These are phyloP conservation scores for Trichoderma arundinaceum DNA, from an alignment of 2,329 filamentous ascomycete species.

Conservation along the genomic window DNA sequence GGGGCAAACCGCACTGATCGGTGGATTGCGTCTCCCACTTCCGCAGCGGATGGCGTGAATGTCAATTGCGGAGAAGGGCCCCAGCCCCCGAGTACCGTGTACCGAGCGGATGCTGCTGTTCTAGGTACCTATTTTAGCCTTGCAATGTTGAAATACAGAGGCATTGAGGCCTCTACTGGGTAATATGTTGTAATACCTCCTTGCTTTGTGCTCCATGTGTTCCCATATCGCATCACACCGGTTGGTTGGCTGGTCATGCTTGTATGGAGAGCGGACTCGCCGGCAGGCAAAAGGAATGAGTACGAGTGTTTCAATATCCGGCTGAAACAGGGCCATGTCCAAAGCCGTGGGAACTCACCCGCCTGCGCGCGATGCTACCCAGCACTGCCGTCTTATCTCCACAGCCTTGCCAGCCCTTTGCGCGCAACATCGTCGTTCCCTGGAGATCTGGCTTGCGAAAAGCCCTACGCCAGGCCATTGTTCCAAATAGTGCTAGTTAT, in stretches of 20 bases:
- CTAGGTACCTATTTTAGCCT: too few species aligned
- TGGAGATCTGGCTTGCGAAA: slow-evolving; percentile 1
- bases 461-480: background rate
- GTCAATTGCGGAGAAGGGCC: background rate
- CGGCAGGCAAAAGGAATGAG: background rate
- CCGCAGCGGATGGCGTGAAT: slow-evolving; percentile 9
- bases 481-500: too few species aligned
- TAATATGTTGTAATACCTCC: too few species aligned
- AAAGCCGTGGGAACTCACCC: too few species aligned
- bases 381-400: background rate
- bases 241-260: slow-evolving; percentile 1
- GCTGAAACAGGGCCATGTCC: background rate
- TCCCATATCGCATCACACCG: too few species aligned
- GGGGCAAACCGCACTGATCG: background rate
- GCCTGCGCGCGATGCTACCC: too few species aligned
- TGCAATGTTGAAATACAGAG: too few species aligned
- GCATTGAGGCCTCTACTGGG: too few species aligned
- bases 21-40: slow-evolving; percentile 1
- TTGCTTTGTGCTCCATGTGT: too few species aligned
- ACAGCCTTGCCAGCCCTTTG: background rate
- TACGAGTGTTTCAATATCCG: background rate
- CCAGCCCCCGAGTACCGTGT: background rate
- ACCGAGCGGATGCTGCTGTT: too few species aligned
- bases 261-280: background rate
- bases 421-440: background rate